A percentile compares a stretch with the other conserved stretches of the same genome.
These are phyloP conservation scores for Westerdykella sp. DNA, from an alignment of 2,329 filamentous ascomycete species.

Conservation along the genomic window DNA sequence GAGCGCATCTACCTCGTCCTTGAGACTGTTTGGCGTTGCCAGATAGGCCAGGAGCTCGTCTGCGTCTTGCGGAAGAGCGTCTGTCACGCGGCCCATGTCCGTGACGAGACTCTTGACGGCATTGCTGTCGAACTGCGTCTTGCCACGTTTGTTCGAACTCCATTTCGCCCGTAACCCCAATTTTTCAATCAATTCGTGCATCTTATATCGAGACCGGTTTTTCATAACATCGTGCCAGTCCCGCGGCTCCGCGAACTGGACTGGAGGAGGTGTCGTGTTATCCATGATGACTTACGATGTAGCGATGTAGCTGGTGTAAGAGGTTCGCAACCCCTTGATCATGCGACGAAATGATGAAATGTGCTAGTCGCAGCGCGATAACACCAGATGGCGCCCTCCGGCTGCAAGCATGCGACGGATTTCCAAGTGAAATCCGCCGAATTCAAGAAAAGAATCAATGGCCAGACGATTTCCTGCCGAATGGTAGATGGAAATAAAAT, in stretches of 20 bases:
- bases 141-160: slow-evolving; percentile 34
- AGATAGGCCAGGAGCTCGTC: slow-evolving; percentile 27
- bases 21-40: slow-evolving; percentile 24
- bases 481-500: too few relatives aligned
- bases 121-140: slow-evolving; percentile 33
- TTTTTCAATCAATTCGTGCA: slow-evolving; percentile 34
- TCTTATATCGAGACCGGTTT: slow-evolving; percentile 30
- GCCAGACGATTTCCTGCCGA: too few relatives aligned
- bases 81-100: slow-evolving; percentile 27
- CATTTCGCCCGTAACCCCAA: slow-evolving; percentile 32
- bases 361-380: too few relatives aligned
- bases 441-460: too few relatives aligned
- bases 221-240: slow-evolving; percentile 36
- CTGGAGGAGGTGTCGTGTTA: background rate
- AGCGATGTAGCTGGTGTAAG: too few relatives aligned
- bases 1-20: slow-evolving; percentile 24
- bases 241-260: slow-evolving; percentile 27
- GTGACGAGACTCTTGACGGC: slow-evolving; percentile 30
- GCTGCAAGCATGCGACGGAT: too few relatives aligned
- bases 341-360: too few relatives aligned
- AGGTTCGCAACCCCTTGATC: too few relatives aligned
- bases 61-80: slow-evolving; percentile 29
- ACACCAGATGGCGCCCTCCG: too few relatives aligned
- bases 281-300: too few relatives aligned
- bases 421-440: too few relatives aligned